phyloP scores from a whole-genome alignment of 371 early-diverging fungal species.

The Lichtheimia corymbifera region DNA sequence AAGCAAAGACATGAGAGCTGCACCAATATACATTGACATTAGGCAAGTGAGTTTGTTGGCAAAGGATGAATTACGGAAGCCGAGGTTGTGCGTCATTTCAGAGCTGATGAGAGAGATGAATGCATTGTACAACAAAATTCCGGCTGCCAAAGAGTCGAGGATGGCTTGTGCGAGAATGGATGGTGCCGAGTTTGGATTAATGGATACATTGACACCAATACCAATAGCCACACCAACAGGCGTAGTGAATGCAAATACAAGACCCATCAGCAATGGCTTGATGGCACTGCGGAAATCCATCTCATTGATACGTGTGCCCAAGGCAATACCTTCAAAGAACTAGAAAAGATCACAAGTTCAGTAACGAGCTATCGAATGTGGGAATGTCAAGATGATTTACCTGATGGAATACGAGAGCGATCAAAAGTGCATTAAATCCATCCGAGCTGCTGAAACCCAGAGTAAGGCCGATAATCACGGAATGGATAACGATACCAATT shows the following conservation, averaged over 20 bases:
- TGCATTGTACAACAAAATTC: conserved; percentile 54
- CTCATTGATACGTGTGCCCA: conserved; percentile 54
- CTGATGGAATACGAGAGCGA: conserved; percentile 91
- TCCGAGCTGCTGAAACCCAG: conserved; percentile 69
- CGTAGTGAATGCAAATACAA: conserved; percentile 56
- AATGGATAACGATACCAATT: conserved; percentile 83
- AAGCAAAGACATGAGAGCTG: conserved; percentile 66
- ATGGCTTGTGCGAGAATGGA: conserved; percentile 45
- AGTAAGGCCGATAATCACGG: conserved; percentile 84
- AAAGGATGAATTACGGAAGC: conserved; percentile 11
- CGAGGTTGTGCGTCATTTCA: conserved; percentile 29
- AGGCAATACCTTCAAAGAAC: conserved; percentile 59
- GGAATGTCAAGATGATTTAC: conserved; percentile 20
- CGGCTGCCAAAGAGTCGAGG: conserved; percentile 51
- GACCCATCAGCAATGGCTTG: conserved; percentile 38
- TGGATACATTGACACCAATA: conserved; percentile 47
- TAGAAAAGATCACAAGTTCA: conserved; percentile 11
- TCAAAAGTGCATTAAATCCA: conserved; percentile 68
- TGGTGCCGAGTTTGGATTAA: conserved; percentile 47
- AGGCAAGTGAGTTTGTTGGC: conserved; percentile 18
- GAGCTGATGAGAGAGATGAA: conserved; percentile 39
- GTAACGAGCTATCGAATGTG: not conserved
- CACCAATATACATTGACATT: conserved; percentile 54
- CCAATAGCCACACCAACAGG: conserved; percentile 67
- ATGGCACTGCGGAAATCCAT: conserved; percentile 29